Base-by-base conservation (phyloP, 2,329 filamentous ascomycete species). In the Thermoascus crustaceus region DNA sequence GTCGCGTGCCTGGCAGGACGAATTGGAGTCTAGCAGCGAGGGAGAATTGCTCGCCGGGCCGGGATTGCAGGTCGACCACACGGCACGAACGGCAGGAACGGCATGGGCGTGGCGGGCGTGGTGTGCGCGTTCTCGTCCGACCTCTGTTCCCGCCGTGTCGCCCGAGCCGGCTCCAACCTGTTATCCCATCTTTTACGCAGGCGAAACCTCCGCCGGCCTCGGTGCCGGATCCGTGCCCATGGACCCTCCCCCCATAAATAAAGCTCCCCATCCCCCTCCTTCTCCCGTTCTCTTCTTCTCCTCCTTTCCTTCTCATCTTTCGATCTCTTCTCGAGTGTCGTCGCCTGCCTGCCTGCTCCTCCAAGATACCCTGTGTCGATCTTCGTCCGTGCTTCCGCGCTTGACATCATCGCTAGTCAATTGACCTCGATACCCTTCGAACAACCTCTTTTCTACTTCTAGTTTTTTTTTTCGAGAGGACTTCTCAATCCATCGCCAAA, bases 401-500 rank as follows among this genome's bases (percentile, higher is more conserved):
- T 23, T 23, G 27, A 32, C 34, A 34, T 42, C 32, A 29, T 20
- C 26, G 14, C 20, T 40, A 30, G 19, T 32, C 34, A 22, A 8
- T 33, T 20, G 13, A 17, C n/a, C 13, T 17, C n/a, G n/a, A n/a
- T n/a, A n/a, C n/a, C n/a, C n/a, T n/a, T n/a, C n/a, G n/a, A n/a
- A 18, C 32, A 25, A 21, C 36, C 21, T 18, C 39, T 25, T 34
- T 27, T 29, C 23, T 11, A 20, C 7, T 36, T 14, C 37, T 24
- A 14, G 17, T 31, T 16, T 9, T 29, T 11, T 22, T 23, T 16
- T 43, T 34, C 35, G 36, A 44, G 27, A 32, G 30, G 37, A 27
- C 20, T 9, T 5, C 6, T 13, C 4, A n/a, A n/a, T 23, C 6
- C 11, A 14, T 17, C 26, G 5, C 37, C 49, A 71, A 48, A 49